Evolutionary conservation across 345 rosid genomes (phyloP), one percentile per base, ranked within the genome.

Genomic region (Citrus medica): DNA sequence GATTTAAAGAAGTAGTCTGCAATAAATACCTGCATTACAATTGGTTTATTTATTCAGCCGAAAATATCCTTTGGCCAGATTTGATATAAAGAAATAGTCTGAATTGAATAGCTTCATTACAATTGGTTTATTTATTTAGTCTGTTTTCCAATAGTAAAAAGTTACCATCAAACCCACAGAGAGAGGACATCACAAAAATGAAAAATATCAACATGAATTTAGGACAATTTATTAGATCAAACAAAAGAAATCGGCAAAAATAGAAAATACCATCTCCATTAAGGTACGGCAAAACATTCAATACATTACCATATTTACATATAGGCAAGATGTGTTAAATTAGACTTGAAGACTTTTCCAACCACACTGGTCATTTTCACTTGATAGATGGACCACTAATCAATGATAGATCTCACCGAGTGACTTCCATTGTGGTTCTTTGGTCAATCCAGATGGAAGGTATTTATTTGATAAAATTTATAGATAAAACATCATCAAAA

Each of bases 1-100:
- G 97, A 87, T 80, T 88, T 91, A 78, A 96, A 92, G 81, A 92
- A 92, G 86, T 92, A 96, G 86, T 96, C 99, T n/a, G 88, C 85
- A 79, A 94, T 92, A 87, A 91, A 94, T 68, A 92, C 99, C 98
- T 96, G 90, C 88, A 88, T 69, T 46, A 69, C 66, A 84, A 70
- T 79, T 66, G 60, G 21, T 30, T 46, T 16, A 25, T 76, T 46
- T 46, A 46, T 12, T 46, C 3, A 46, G 17, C 4, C 51, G 0
- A 60, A 82, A 83, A 88, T 90, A 83, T 96, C 83, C 63, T 87
- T 87, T 91, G 53, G 92, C 83, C 82, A 96, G 80, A 78, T 86
- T 88, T 80, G 97, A 87, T 79, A 87, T 90, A 78, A 96, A 92
- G 81, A 92, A 92, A 85, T 92, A 94, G 86, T 96, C 98, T n/a